These are phyloP conservation scores for Zasmidium angulare DNA, from an alignment of 2,329 filamentous ascomycete genomes.

Conservation along the genomic window DNA sequence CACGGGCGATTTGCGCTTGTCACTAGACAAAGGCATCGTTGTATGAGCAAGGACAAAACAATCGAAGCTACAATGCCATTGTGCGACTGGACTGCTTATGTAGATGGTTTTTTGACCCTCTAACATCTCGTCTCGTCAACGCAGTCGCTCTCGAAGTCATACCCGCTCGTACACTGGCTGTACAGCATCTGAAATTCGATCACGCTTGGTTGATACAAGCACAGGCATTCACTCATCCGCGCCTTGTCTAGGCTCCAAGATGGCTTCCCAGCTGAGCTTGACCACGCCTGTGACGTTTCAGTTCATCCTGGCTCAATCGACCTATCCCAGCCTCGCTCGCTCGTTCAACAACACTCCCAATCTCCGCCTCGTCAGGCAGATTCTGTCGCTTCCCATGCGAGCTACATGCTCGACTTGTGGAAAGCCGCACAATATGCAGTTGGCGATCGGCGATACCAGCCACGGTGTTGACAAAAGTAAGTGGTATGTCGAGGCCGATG, in stretches of 20 bases:
- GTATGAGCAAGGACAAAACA: too few species aligned
- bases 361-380: background rate
- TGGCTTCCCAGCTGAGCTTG: background rate
- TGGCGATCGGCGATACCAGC: background rate
- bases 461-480: background rate
- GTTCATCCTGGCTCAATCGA: constrained; percentile 1
- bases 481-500: constrained; percentile 1
- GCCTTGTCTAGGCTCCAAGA: too few species aligned
- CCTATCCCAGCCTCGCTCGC: background rate
- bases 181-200: background rate
- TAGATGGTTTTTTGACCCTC: too few species aligned
- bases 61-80: background rate
- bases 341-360: background rate
- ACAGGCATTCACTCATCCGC: too few species aligned
- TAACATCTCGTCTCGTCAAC: too few species aligned
- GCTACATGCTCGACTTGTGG: constrained; percentile 2
- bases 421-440: background rate
- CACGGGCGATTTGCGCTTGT: too few species aligned
- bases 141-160: background rate
- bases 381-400: background rate
- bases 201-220: too few species aligned
- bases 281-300: background rate
- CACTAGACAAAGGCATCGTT: too few species aligned
- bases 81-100: too few species aligned
- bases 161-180: background rate